Conservation (phyloP, 176 grass and related monocot genomes). For the Cocos nucifera region DNA sequence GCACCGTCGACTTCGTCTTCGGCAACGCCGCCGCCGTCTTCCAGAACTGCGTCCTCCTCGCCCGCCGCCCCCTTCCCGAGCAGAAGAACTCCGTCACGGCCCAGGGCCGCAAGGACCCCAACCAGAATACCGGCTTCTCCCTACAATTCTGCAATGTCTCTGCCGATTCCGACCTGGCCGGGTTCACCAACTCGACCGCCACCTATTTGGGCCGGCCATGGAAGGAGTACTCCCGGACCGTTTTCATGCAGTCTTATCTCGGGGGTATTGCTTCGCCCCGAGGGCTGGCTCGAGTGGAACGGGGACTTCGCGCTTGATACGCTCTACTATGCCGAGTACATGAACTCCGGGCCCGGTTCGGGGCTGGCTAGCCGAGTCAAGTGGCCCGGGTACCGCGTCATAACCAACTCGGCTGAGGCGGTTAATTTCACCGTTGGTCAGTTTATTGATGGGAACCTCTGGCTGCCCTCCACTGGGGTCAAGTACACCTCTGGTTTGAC, state of each 20-base stretch:
- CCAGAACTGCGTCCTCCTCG: constrained; percentile 39
- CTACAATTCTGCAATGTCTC: constrained; percentile 73
- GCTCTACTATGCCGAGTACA: constrained; percentile 19
- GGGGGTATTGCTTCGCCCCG: constrained; percentile 1
- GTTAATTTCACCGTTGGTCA: constrained; percentile 7
- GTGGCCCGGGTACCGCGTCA: constrained; percentile 11
- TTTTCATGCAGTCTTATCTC: constrained; percentile 14
- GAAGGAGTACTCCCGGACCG: constrained; percentile 14
- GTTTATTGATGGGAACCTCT: constrained; percentile 17
- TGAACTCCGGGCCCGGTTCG: constrained; percentile 11
- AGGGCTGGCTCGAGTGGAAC: constrained; percentile 17
- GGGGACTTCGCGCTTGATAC: constrained; percentile 9
- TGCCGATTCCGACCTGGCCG: constrained; percentile 2
- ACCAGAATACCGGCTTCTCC: constrained; percentile 62
- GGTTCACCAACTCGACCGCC: neutral
- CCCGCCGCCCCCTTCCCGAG: constrained; percentile 20
- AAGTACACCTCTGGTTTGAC: constrained; percentile 11
- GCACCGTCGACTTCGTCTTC: constrained; percentile 88
- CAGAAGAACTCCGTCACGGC: constrained; percentile 79
- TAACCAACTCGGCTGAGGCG: neutral
- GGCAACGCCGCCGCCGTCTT: constrained; percentile 76
- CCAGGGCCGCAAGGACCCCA: constrained; percentile 43
- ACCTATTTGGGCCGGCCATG: constrained; percentile 15
- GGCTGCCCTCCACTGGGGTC: constrained; percentile 12
- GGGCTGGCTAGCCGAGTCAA: neutral